phyloP scores from a whole-genome alignment of 2,329 filamentous ascomycete species.

The Bretziella fagacearum region DNA sequence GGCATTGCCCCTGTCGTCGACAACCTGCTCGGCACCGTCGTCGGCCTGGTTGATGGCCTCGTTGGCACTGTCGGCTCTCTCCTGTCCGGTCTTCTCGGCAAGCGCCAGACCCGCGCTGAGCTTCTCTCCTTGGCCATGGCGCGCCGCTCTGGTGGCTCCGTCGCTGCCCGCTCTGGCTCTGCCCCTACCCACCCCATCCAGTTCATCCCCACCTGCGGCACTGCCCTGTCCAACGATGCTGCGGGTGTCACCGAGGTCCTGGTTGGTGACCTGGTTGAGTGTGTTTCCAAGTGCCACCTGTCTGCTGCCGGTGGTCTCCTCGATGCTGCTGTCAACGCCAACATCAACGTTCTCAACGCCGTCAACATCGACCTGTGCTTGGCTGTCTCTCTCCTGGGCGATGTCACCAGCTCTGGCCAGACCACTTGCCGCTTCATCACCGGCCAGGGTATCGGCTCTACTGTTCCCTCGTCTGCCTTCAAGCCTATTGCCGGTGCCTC shows the following conservation, averaged over 20 bases:
- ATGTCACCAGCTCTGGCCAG: constrained; percentile 1
- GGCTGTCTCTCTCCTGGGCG: constrained; percentile 11
- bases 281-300: constrained; percentile 13
- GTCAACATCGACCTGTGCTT: constrained; percentile 16
- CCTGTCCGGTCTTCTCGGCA: constrained; percentile 8
- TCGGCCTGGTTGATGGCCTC: neutral
- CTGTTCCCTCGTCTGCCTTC: constrained; percentile 1
- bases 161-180: neutral
- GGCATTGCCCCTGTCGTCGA: constrained; percentile 6
- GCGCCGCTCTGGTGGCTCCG: constrained; percentile 5
- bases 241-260: constrained; percentile 7
- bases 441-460: constrained; percentile 5
- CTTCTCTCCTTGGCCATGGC: constrained; percentile 3
- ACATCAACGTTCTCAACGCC: constrained; percentile 17
- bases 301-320: constrained; percentile 10
- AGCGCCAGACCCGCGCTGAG: constrained; percentile 6
- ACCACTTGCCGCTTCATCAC: constrained; percentile 13
- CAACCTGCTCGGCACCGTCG: constrained; percentile 5
- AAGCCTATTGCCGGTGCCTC: neutral
- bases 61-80: constrained; percentile 8
- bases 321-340: constrained; percentile 6
- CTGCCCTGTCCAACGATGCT: constrained; percentile 1
- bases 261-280: constrained; percentile 8
- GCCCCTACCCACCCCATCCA: constrained; percentile 35
- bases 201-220: constrained; percentile 32